These are phyloP conservation scores for Monosporascus sp. DNA, from an alignment of 2,329 filamentous ascomycete genomes.

Conservation along the genomic window DNA sequence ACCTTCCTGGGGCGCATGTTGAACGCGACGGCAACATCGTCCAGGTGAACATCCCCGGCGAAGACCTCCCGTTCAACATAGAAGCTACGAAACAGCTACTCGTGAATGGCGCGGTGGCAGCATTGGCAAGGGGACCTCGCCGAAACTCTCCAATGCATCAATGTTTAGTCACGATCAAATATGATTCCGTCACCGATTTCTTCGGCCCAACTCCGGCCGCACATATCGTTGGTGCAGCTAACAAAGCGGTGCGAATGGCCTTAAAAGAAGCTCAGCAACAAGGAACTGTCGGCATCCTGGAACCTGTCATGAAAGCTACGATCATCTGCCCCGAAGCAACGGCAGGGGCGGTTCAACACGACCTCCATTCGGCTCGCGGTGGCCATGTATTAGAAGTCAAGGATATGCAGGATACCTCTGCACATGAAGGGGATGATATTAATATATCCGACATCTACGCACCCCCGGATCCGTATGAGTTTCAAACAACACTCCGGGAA, in stretches of 20 bases:
- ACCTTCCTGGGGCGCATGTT: conserved; percentile 36
- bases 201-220: conserved; percentile 61
- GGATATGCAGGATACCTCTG: conserved; percentile 63
- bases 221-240: conserved; percentile 60
- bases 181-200: conserved; percentile 61
- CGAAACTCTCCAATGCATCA: conserved; percentile 76
- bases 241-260: conserved; percentile 60
- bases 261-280: conserved; percentile 57
- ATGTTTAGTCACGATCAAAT: conserved; percentile 62
- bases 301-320: conserved; percentile 87
- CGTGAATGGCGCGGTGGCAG: conserved; percentile 75
- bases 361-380: conserved; percentile 69
- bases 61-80: conserved; percentile 38
- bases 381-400: conserved; percentile 72
- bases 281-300: conserved; percentile 64
- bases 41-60: conserved; percentile 45
- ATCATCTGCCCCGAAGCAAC: conserved; percentile 80
- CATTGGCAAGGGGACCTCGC: conserved; percentile 77
- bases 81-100: conserved; percentile 55
- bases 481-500: conserved; percentile 50
- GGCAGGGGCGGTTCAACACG: conserved; percentile 77
- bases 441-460: conserved; percentile 75
- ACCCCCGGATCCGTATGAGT: conserved; percentile 76
- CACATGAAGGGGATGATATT: conserved; percentile 48
- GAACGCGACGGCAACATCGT: conserved; percentile 67